Percentiles rank a stretch among this genome's conserved stretches.
These are phyloP conservation scores for Tremellales sp. DNA, from an alignment of 1,284 basidiomycete genomes.

Conservation along the genomic window DNA sequence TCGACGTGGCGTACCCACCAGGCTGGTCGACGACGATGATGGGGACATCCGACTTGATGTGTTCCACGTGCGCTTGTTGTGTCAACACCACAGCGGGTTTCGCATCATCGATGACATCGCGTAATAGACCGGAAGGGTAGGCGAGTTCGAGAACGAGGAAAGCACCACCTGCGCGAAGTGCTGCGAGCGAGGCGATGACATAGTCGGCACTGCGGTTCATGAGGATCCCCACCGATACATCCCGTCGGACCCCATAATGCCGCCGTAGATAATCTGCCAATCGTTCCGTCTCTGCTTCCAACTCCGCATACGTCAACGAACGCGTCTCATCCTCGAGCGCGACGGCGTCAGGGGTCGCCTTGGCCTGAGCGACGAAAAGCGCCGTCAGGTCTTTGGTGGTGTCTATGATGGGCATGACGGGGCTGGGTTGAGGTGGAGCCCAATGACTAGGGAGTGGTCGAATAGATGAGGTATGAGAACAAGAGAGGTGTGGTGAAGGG, in stretches of 20 bases:
- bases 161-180: constrained; percentile 38
- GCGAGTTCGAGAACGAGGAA: constrained; percentile 43
- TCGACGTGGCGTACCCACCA: constrained; percentile 11
- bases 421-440: neutral
- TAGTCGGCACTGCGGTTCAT: constrained; percentile 36
- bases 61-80: constrained; percentile 24
- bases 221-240: constrained; percentile 35
- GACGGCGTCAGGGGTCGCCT: constrained; percentile 6
- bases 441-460: neutral
- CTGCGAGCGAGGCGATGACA: constrained; percentile 38
- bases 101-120: constrained; percentile 38
- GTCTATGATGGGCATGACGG: constrained; percentile 9
- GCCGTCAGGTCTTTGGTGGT: constrained; percentile 9
- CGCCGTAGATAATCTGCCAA: constrained; percentile 24
- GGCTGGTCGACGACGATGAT: constrained; percentile 12
- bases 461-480: too few relatives aligned
- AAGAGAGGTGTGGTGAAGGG: too few relatives aligned
- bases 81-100: constrained; percentile 36
- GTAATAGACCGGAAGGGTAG: constrained; percentile 32
- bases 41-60: constrained; percentile 16
- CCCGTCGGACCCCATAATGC: constrained; percentile 24
- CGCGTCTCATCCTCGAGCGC: constrained; percentile 14
- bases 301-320: constrained; percentile 32
- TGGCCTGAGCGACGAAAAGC: constrained; percentile 6
- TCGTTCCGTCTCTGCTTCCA: constrained; percentile 23